Evolutionary conservation across 495 filamentous ascomycete species (phyloP).

Genomic region (Thozetella sp.): DNA sequence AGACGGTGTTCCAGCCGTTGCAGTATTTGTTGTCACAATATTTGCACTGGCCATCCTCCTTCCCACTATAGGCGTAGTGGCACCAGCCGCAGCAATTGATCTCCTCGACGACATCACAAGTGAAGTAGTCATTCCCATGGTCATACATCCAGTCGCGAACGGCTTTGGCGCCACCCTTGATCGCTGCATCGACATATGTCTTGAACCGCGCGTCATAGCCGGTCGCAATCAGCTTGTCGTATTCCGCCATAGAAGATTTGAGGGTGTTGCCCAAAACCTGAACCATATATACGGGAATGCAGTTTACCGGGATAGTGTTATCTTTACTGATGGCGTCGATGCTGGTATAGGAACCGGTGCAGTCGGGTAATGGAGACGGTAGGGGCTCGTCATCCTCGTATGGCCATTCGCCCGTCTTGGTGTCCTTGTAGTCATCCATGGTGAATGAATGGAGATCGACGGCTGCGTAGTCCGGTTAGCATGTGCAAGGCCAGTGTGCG

Average conservation of each 20-base stretch:
- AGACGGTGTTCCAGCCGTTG: background rate
- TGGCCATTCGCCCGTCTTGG: constrained; percentile 3
- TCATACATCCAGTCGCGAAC: constrained; percentile 1
- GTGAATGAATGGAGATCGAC: constrained; percentile 6
- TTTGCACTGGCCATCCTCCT: background rate
- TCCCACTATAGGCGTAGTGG: background rate
- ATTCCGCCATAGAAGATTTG: background rate
- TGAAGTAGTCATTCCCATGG: constrained; percentile 7
- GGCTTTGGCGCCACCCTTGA: background rate
- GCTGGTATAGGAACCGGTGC: background rate
- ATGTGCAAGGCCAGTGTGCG: background rate
- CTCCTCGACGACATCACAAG: constrained; percentile 3
- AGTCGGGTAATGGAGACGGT: background rate
- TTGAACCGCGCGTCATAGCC: constrained; percentile 9
- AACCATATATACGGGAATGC: background rate
- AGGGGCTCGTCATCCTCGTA: background rate
- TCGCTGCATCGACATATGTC: constrained; percentile 2
- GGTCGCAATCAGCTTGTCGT: constrained; percentile 2
- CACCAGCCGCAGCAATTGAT: background rate
- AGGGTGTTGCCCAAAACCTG: constrained; percentile 1
- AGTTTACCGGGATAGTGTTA: background rate
- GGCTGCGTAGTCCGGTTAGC: constrained; percentile 1
- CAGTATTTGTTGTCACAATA: constrained; percentile 3
- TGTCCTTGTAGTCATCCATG: constrained; percentile 2
- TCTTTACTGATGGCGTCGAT: background rate